Evolutionary conservation across 2,329 filamentous ascomycete species (phyloP), one percentile per base, ranked within the genome.

Genomic region (Piedraia hortae): DNA sequence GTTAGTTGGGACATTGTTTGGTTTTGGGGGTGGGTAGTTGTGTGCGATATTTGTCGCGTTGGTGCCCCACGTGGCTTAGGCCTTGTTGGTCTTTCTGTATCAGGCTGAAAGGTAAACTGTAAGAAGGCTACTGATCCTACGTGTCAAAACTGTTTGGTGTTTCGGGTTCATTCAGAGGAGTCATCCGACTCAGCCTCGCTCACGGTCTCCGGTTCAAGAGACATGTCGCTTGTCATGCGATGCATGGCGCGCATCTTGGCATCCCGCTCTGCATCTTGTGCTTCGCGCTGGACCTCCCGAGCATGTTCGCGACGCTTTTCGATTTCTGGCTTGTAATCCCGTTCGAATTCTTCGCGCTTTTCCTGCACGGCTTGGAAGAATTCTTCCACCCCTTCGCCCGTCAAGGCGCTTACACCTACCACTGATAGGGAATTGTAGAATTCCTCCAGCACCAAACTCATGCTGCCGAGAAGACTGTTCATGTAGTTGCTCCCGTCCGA

Each of bases 381-480:
- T 12, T 89, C 77, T 26, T 88, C 72, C 14, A 97, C 63, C 3
- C 85, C 88, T 0, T 73, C 68, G 11, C 85, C 85, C 0, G 82
- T 75, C 62, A 90, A 82, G 5, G 78, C 73, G 33, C 75, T 89
- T 7, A 97, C 88, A 0, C 71, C 78, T 0, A 97, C 82, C 5
- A 97, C 74, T 38, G 65, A 88, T 15, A 97, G 53, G 39, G 93
- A 78, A 17, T 75, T 68, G 46, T 97, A 97, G 41, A 97, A 97
- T 43, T 97, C 85, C 38, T 97, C 85, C 15, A 97, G 54, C 59
- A 97, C 77, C 29, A 93, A 53, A 39, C 77, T 90, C 85, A 97
- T 97, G 39, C 77, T 90, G 54, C 91, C 93, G 23, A 97, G 57
- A 24, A 93, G 50, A 32, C 73, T 88, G 24, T 74, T 71, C 85